Base-by-base conservation (phyloP, 768 basidiomycete species). In the Podaxis sp. region DNA sequence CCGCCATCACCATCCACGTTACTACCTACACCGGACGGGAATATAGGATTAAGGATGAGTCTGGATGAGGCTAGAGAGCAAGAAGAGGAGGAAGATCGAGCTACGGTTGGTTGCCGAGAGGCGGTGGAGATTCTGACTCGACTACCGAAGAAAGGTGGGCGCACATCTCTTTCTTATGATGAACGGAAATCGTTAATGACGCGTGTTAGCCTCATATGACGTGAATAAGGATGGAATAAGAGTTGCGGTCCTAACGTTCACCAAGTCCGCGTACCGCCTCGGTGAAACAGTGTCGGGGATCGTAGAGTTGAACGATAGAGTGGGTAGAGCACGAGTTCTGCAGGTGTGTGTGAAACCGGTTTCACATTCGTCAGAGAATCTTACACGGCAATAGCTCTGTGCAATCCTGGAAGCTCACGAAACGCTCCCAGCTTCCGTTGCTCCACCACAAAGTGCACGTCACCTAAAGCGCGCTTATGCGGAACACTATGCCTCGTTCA, bases 281-380 rank as follows among this genome's bases (percentile, higher is more conserved):
- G 96, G 96, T 3, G 96, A 99, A 76, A 95, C 94, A 0, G 87
- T 98, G 24, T 76, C 88, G 50, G 96, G 96, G 2, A 87, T 96
- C 0, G 88, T 99, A 24, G 89, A 93, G 69, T 71, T 98, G 65
- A 98, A 99, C 70, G 83, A 87, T 29, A 79, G 85, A 40, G 75
- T 75, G n/a, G 82, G 89, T 4, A 75, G 85, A 40, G 82, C 89
- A 13, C 78, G 90, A n/a, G 96, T 98, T 0, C 71, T 98, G 49
- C 90, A 94, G 79, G 96, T 94, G 24, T 22, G 49, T 27, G 22
- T 24, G 12, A 50, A 24, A 24, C 25, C 4, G 3, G 25, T 17
- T 24, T 27, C 49, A 50, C 24, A 4, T 22, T 24, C 22, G 17
- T 12, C 0, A 2, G 11, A 50, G 5, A 12, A 4, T 13, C 22